Conservation (phyloP, 192 early-diverging fungal genomes). For the Backusella sp. region DNA sequence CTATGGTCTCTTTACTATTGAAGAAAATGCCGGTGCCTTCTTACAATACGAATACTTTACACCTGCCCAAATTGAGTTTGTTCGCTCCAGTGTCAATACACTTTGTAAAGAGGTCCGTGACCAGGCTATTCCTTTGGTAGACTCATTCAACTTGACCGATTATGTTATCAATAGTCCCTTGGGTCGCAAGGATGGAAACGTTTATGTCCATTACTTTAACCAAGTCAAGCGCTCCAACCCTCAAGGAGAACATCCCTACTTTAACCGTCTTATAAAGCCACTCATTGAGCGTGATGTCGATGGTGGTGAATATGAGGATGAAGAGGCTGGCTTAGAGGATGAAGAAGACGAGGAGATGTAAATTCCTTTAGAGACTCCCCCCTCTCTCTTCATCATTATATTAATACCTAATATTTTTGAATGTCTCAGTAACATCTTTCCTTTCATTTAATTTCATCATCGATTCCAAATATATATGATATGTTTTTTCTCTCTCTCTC, state of each 20-base stretch:
- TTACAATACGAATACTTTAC: conserved; percentile 84
- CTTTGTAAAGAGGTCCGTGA: conserved; percentile 71
- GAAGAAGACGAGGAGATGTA: conserved; percentile 51
- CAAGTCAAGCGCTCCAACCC: conserved; percentile 79
- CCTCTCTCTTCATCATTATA: background rate
- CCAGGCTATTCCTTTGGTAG: conserved; percentile 81
- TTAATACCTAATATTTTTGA: background rate
- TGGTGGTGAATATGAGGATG: conserved; percentile 44
- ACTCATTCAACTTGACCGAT: conserved; percentile 87
- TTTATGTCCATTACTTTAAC: conserved; percentile 86
- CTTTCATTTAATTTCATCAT: background rate
- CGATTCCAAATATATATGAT: background rate
- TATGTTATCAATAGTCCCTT: conserved; percentile 89
- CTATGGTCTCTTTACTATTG: conserved; percentile 82
- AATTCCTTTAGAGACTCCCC: background rate
- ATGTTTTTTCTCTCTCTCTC: background rate
- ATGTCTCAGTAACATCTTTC: background rate
- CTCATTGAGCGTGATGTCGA: conserved; percentile 62
- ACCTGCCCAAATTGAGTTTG: conserved; percentile 67
- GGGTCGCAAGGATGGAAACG: conserved; percentile 82
- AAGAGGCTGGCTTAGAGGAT: conserved; percentile 53
- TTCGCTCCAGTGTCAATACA: conserved; percentile 62
- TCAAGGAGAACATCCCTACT: conserved; percentile 68
- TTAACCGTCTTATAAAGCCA: conserved; percentile 75
- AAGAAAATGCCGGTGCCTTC: conserved; percentile 83